Percentiles rank a stretch among this genome's conserved stretches.
Conservation (phyloP, 305 asterid species). For the Fraxinus baroniana region DNA sequence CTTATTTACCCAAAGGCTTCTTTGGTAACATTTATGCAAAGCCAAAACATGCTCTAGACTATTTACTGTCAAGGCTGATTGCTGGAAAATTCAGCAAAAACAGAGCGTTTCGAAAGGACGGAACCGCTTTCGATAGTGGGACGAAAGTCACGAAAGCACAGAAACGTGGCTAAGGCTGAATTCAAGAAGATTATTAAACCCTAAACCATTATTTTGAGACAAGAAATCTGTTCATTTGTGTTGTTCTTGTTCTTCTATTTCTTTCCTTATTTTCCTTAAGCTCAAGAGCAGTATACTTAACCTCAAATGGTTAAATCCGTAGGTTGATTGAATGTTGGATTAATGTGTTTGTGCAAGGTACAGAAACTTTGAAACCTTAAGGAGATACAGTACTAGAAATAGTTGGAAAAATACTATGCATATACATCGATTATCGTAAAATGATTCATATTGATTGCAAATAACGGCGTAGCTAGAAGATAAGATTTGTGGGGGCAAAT, state of each 20-base stretch:
- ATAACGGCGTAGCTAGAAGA: no score
- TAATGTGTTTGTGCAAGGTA: neutral
- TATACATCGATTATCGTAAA: neutral
- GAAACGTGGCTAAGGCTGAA: neutral
- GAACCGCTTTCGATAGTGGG: neutral
- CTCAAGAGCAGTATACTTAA: neutral
- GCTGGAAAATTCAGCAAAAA: neutral
- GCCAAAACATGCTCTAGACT: neutral
- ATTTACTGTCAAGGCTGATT: neutral
- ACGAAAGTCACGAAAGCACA: neutral
- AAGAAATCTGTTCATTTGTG: no score
- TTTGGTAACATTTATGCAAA: neutral
- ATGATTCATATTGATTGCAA: neutral
- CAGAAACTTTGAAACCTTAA: neutral
- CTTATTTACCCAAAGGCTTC: neutral
- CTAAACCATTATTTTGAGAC: neutral
- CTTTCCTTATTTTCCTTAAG: neutral
- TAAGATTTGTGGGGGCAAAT: no score
- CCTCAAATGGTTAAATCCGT: no score
- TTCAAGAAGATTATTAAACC: neutral
- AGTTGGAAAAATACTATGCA: neutral
- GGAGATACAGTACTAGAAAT: neutral
- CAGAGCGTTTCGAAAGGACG: neutral
- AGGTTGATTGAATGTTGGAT: neutral
- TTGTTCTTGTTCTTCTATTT: neutral